Base-by-base conservation (phyloP, 805 yeast species). In the Wickerhamomyces subpelliculosus region DNA sequence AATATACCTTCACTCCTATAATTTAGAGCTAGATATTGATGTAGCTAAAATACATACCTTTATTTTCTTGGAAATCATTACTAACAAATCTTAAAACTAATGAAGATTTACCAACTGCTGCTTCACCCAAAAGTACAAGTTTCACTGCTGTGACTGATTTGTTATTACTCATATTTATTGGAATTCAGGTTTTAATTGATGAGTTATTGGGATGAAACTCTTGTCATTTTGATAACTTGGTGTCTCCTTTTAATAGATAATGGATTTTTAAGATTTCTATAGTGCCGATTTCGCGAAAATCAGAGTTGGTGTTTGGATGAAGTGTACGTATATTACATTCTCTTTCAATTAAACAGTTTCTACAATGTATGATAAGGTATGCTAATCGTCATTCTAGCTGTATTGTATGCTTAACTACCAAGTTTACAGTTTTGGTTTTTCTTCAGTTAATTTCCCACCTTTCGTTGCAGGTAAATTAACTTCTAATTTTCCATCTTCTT, bases 81-180 rank as follows among this genome's bases (percentile, higher is more conserved):
- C 88, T 80, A 31, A 90, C 97, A 62, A 90, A 90, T 48, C 97
- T 73, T 48, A 90, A 70, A 26, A 90, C 97, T 24, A 90, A 71
- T 6, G 96, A 86, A 4, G 96, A 86, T 58, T 90, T 90, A 37
- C 98, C 98, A 14, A 90, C 98, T 0, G 98, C 98, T 1, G 97
- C 97, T 58, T 90, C 98, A 22, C 98, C 98, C 33, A 90, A 67
- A 29, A 90, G 75, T 8, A 90, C 98, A 40, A 90, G 72, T 62
- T 90, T 90, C 39, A 90, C 95, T 13, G 89, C 75, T 22, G 84
- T 80, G 35, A 82, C 61, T 49, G 79, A 69, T 31, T 45, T 49
- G 36, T 44, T 29, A 13, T 28, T 26, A 5, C 44, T 39, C 48
- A 44, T 44, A n/a, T 10, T 24, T 5, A 4, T 8, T 25, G 7